A percentile compares a stretch with the other conserved stretches of the same genome.
These are phyloP conservation scores for Nothomitra cinnamomea DNA, from an alignment of 2,329 filamentous ascomycete genomes.

Conservation along the genomic window DNA sequence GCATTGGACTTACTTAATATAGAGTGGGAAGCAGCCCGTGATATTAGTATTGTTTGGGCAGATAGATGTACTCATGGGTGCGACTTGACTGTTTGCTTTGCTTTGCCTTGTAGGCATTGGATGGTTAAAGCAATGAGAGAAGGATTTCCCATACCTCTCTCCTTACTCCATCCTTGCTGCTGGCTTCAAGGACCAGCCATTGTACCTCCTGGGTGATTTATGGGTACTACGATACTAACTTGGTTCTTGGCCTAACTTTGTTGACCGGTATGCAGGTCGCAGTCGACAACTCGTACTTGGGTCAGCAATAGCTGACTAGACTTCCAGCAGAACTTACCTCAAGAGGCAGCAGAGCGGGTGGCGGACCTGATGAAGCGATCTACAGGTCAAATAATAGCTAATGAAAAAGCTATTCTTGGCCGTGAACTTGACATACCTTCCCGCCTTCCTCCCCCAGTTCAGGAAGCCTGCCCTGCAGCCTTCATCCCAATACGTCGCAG, in stretches of 20 bases:
- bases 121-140: neutral
- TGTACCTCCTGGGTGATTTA: neutral
- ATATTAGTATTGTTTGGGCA: neutral
- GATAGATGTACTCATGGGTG: neutral
- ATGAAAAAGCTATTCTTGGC: neutral
- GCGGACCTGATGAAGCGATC: neutral
- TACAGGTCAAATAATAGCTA: neutral
- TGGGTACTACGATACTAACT: neutral
- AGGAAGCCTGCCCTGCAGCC: neutral
- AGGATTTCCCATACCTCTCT: neutral
- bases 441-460: neutral
- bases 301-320: neutral
- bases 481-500: neutral
- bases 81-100: neutral
- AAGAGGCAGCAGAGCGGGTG: neutral
- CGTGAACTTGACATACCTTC: neutral
- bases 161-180: neutral
- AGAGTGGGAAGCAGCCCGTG: neutral
- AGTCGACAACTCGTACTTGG: neutral
- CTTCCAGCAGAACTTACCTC: neutral
- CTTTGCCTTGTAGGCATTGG: neutral
- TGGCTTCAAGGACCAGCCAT: neutral
- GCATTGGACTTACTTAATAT: neutral
- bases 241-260: neutral
- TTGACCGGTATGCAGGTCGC: neutral